Percentiles rank a stretch among this genome's conserved stretches.
These are phyloP conservation scores for Solanum pinnatisectum DNA, from an alignment of 257 asterid genomes.

Conservation along the genomic window DNA sequence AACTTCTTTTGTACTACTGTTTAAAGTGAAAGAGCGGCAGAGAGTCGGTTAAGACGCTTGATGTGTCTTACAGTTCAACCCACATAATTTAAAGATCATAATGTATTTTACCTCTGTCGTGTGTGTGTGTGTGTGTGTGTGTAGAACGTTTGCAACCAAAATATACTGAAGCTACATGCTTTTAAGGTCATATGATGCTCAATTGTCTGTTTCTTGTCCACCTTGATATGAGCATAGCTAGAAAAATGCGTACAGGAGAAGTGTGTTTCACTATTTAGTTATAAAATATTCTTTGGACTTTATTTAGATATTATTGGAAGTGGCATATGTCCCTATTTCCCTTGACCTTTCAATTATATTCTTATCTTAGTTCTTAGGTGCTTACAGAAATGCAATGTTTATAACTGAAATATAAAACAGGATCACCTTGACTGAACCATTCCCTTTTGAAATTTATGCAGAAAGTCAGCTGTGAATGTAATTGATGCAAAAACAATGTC, in stretches of 20 bases:
- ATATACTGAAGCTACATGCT: background rate
- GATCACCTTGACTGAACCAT: background rate
- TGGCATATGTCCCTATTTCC: background rate
- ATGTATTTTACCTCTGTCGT: background rate
- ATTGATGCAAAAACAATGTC: conserved; percentile 96
- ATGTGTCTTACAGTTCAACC: background rate
- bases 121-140: background rate
- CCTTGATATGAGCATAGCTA: background rate
- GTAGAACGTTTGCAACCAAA: background rate
- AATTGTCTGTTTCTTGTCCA: background rate
- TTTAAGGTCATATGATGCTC: background rate
- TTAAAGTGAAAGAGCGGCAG: background rate
- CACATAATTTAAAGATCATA: background rate
- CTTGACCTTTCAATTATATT: background rate
- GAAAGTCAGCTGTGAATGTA: conserved; percentile 75
- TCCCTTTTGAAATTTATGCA: conserved; percentile 18
- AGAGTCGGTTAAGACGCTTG: background rate
- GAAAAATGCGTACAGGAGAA: background rate
- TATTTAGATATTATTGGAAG: background rate
- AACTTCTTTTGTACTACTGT: background rate
- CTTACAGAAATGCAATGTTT: background rate
- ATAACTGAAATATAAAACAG: background rate
- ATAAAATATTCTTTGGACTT: background rate
- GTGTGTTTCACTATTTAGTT: background rate
- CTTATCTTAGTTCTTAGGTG: background rate